phyloP scores from a whole-genome alignment of 2,329 filamentous ascomycete genomes.

The Apiospora saccharicola region DNA sequence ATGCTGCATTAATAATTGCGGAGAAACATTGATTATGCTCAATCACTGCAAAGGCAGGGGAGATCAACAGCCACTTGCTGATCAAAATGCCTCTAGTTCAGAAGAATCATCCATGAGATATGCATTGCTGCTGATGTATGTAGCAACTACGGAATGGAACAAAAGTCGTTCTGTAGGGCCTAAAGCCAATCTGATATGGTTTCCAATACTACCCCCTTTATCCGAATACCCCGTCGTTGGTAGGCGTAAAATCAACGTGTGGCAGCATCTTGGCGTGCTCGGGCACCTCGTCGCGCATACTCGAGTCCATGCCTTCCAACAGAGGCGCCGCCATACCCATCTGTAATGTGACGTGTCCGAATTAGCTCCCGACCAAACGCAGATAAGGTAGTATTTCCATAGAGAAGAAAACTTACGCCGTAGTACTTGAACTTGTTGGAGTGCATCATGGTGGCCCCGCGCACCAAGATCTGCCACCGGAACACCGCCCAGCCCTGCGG shows the following conservation, averaged over 20 bases:
- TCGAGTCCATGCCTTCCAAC: slow-evolving; percentile 26
- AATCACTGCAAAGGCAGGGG: neutral
- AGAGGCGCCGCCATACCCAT: slow-evolving; percentile 27
- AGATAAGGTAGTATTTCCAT: no score
- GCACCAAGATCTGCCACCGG: slow-evolving; percentile 27
- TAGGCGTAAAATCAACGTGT: slow-evolving; percentile 31
- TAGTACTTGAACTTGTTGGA: slow-evolving; percentile 30
- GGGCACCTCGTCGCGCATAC: slow-evolving; percentile 25
- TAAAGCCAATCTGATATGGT: neutral
- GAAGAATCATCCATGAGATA: neutral
- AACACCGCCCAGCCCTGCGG: slow-evolving; percentile 31
- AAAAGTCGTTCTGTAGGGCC: neutral
- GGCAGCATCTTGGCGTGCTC: slow-evolving; percentile 27
- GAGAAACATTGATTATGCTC: no score
- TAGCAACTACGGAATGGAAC: neutral
- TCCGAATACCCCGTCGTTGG: slow-evolving; percentile 31
- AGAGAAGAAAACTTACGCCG: slow-evolving; percentile 25
- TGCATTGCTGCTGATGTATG: neutral
- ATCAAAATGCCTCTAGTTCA: no score
- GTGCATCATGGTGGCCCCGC: slow-evolving; percentile 31
- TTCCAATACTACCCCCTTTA: neutral
- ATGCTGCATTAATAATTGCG: no score
- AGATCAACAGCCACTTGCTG: no score
- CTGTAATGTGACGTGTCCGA: neutral
- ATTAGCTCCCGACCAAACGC: neutral